Evolutionary conservation across 75 land plant genomes (phyloP).

Genomic region (Pinus albicaulis): DNA sequence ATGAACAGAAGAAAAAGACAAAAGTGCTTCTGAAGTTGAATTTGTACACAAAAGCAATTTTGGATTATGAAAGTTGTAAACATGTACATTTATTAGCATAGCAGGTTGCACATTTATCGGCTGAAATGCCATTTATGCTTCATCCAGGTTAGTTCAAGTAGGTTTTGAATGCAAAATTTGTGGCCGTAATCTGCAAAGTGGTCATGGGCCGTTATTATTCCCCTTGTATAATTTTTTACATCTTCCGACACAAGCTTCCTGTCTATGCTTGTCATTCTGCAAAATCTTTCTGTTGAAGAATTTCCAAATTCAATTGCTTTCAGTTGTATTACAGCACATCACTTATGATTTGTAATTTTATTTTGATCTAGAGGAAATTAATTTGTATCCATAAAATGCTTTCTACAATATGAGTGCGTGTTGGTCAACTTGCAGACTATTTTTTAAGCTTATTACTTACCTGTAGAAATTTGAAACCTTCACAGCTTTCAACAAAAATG

Average conservation of each 20-base stretch:
- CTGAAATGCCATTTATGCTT: slow-evolving; percentile 6
- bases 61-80: slow-evolving; percentile 1
- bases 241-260: not conserved
- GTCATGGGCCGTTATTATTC: not conserved
- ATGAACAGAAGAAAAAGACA: slow-evolving; percentile 26
- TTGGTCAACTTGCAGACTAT: not conserved
- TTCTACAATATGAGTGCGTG: not conserved
- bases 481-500: too few species aligned
- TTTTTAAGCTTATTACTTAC: not conserved
- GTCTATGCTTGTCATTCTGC: not conserved
- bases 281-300: not conserved
- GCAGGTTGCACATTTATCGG: not conserved
- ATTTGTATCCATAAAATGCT: not conserved
- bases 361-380: not conserved
- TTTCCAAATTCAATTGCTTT: not conserved
- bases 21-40: not conserved
- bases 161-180: slow-evolving; percentile 5
- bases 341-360: not conserved
- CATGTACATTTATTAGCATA: slow-evolving; percentile 3
- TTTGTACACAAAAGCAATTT: slow-evolving; percentile 5
- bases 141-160: not conserved
- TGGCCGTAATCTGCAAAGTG: not conserved
- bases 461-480: too few species aligned
- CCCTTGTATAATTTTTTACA: not conserved
- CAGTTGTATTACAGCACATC: not conserved